Evolutionary conservation across 805 yeast species (phyloP), one percentile per base, ranked within the genome.

Genomic region (Lipomyces mesembrius): DNA sequence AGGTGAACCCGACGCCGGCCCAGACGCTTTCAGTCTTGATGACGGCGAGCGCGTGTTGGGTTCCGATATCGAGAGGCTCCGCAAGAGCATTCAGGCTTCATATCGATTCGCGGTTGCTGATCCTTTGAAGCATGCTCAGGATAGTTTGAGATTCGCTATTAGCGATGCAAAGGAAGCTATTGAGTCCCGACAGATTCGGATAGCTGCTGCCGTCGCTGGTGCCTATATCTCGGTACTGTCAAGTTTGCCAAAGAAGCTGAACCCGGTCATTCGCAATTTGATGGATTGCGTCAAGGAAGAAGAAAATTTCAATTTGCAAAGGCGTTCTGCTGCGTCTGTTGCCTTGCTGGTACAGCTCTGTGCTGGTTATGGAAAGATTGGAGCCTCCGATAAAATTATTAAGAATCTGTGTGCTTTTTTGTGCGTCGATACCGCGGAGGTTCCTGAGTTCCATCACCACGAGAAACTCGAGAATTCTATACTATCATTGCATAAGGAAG

Each of bases 341-440:
- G 84, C 93, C 8, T 78, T 80, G 43, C 82, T 95, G 62, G 85
- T 92, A 51, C 74, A 78, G n/a, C 84, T 84, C 68, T 83, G 96
- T 63, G 81, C 86, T 46, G 75, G 75, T 0, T 79, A 78, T 3
- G 86, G 85, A 8, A 92, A 92, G 74, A 76, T 75, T n/a, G 87
- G 87, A 49, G 95, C 94, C 0, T 87, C 94, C 2, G 96, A 91
- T 72, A 95, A 95, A 76, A 89, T 96, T 70, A 86, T 91, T 56
- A 94, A 91, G 76, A 95, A 95, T 75, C 79, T 96, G 64, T 91
- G 97, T 79, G 97, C 94, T 0, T 94, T 94, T 75, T 76, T 95
- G 61, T 95, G 99, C 79, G 97, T 93, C 39, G 99, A 94, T 76
- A 92, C 97, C 0, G 86, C 95, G 2, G 98, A 93, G 75, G 97